Base-by-base conservation (phyloP, 2,329 filamentous ascomycete genomes). In the Fusarium duplospermum region DNA sequence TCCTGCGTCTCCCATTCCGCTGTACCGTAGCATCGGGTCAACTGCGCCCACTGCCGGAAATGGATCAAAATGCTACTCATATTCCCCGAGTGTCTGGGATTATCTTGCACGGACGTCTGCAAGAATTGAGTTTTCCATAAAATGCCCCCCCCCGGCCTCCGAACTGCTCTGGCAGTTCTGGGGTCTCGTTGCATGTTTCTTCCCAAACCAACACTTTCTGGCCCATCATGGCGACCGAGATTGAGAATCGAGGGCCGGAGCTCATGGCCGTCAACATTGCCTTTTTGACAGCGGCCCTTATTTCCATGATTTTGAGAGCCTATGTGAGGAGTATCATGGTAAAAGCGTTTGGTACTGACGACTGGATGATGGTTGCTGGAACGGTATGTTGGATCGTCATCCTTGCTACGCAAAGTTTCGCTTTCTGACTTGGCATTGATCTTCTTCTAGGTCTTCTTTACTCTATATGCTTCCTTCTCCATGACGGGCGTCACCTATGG, bases 331-430 rank as follows among this genome's bases (percentile, higher is more conserved):
- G 71, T 6, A 69, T 73, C 31, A 74, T 84, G 52, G 78, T 83
- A 35, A 80, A 78, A 56, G 79, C 78, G 2, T 84, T 83, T 58
- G 81, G 82, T 0, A 54, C 69, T 4, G 83, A 84, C 45, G 83
- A 84, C 74, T 83, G 79, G 79, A 66, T 82, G 11, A 84, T 84
- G 83, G 59, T 77, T 2, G 22, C 72, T 27, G 81, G 82, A 8
- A 73, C 76, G 64, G 80, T 82, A 77, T 72, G 54, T 56, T 29
- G 20, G 22, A 6, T 29, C n/a, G 4, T 10, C 18, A 58, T 27
- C 42, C 18, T 14, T 47, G 11, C n/a, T 20, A 27, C 33, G 18
- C 27, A 2, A 7, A 31, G 16, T 20, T 56, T 20, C 72, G 64
- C 20, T 81, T 82, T 58, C 72, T 27, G 64, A 77, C n/a, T 82